Evolutionary conservation across 495 filamentous ascomycete genomes (phyloP).

Genomic region (Cudoniella acicularis): DNA sequence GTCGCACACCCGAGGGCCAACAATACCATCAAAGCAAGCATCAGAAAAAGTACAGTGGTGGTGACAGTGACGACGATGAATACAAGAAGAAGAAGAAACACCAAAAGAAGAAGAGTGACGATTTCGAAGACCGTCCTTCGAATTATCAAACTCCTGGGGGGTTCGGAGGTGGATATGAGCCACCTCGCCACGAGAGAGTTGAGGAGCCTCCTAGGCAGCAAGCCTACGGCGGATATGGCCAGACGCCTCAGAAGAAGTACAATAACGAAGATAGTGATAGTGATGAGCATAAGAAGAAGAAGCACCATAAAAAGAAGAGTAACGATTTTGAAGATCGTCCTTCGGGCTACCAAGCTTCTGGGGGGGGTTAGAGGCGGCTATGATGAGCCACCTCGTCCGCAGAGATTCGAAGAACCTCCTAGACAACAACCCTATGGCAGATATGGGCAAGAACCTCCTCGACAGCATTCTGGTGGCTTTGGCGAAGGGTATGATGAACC

Average conservation of each 20-base stretch:
- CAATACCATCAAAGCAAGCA: constrained; percentile 8
- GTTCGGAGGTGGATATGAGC: too few species aligned
- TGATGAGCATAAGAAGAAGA: constrained; percentile 2
- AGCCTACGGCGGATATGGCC: too few species aligned
- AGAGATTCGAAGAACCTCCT: background rate
- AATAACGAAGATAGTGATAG: background rate
- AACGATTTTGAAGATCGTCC: background rate
- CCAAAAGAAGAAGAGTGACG: constrained; percentile 12
- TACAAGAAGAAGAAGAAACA: constrained; percentile 16
- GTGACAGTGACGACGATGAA: constrained; percentile 3
- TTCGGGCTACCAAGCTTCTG: background rate
- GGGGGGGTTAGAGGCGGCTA: constrained; percentile 6
- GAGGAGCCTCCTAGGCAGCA: too few species aligned
- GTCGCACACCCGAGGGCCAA: constrained; percentile 13
- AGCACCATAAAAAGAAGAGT: constrained; percentile 19
- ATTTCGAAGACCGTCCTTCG: background rate
- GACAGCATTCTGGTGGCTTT: background rate
- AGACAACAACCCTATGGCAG: constrained; percentile 1
- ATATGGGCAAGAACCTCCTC: background rate
- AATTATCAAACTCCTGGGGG: background rate
- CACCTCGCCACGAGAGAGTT: too few species aligned
- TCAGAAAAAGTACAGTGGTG: background rate
- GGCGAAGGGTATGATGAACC: constrained; percentile 1
- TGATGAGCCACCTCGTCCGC: background rate
- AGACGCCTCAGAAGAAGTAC: background rate